A percentile compares a stretch with the other conserved stretches of the same genome.
These are phyloP conservation scores for Daedaleopsis sinensis DNA, from an alignment of 768 basidiomycete genomes.

Conservation along the genomic window DNA sequence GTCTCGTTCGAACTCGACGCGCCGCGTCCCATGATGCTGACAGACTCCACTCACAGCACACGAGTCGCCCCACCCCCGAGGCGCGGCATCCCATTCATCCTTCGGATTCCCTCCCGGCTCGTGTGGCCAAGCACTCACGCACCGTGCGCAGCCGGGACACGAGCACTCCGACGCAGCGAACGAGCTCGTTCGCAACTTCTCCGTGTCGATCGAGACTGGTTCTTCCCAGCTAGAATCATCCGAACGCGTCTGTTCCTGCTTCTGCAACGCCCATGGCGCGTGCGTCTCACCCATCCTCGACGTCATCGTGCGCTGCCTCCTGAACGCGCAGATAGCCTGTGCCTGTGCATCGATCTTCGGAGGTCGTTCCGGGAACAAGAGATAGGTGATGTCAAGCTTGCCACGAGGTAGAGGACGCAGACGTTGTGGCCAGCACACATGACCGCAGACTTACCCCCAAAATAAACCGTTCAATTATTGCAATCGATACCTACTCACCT, in stretches of 20 bases:
- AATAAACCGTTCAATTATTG: neutral
- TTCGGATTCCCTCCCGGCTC: neutral
- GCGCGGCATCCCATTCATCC: slow-evolving; percentile 5
- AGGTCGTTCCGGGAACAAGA: neutral
- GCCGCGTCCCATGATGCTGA: slow-evolving; percentile 13
- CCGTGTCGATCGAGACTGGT: slow-evolving; percentile 5
- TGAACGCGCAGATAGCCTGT: neutral
- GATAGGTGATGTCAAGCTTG: neutral
- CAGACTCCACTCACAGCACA: neutral
- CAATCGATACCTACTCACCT: neutral
- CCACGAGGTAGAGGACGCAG: neutral
- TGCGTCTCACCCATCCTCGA: neutral
- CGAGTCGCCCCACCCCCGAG: slow-evolving; percentile 7
- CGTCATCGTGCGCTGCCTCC: slow-evolving; percentile 6
- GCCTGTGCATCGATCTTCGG: slow-evolving; percentile 8
- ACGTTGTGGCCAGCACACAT: neutral
- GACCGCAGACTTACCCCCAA: neutral
- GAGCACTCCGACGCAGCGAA: neutral
- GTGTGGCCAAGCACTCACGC: neutral
- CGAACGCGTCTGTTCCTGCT: neutral
- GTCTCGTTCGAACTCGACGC: slow-evolving; percentile 7
- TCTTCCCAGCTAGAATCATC: slow-evolving; percentile 1
- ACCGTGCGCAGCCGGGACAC: neutral
- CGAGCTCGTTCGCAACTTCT: slow-evolving; percentile 8
- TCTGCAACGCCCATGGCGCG: neutral